Evolutionary conservation across 331 rosid species (phyloP), one percentile per base, ranked within the genome.

Genomic region (Dryas integrifolia): DNA sequence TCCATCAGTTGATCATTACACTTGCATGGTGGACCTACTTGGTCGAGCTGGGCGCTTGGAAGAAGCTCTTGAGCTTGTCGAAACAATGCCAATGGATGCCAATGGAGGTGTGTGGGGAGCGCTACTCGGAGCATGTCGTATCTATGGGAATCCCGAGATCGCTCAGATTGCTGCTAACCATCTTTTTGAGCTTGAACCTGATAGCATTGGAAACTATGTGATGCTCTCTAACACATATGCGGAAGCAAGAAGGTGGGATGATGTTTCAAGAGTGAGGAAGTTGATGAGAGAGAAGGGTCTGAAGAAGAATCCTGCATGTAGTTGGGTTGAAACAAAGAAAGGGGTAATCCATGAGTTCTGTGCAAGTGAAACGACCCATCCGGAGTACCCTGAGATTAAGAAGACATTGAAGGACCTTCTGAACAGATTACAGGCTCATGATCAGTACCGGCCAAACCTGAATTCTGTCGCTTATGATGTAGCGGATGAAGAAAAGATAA

Each of bases 21-120:
- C 85, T 24, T 83, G 87, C 72, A 77, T 80, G 73, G 80, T 83
- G 8, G 84, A 80, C 76, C 77, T 80, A 24, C 78, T 80, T 0
- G 85, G 87, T 41, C 82, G 82, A 73, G 87, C 80, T 26, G 87
- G 87, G 18, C 66, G 24, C 18, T 69, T 83, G 58, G 81, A 81
- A 67, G 88, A 84, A 78, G 83, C 85, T 13, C 83, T 84, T 18
- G 72, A 75, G 13, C 77, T 81, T 24, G 67, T 78, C 9, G 72
- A 77, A 69, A 71, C 78, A 44, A 81, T 84, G 83, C 81, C 79
- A 6, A 58, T 77, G 60, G 75, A 68, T 12, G 69, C 85, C 47
- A 43, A 78, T 39, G 85, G 68, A 71, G 76, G 83, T 9, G 85
- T 81, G 43, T 84, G 88, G 88, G 88, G 88, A 67, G 85, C 88